Base-by-base conservation (phyloP, 495 filamentous ascomycete species). In the Lasiosphaeria hispida region DNA sequence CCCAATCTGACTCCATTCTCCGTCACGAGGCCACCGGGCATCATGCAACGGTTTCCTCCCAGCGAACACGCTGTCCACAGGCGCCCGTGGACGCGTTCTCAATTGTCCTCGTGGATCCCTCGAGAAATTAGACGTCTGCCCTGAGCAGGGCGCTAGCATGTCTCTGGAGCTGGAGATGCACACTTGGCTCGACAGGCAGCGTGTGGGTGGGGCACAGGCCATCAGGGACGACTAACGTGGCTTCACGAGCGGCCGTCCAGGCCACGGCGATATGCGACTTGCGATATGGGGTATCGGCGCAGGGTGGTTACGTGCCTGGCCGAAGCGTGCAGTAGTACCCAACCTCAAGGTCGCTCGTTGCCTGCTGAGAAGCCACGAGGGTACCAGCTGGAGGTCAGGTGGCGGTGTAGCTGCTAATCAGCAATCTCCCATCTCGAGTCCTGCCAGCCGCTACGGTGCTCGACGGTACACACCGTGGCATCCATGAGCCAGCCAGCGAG, bases 391-490 rank as follows among this genome's bases (percentile, higher is more conserved):
- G 14, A 40, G 33, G 14, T 36, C 35, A 55, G 53, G 38, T 55
- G 50, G 64, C 64, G 62, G 67, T 67, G 67, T 67, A 66, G 59
- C 57, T 50, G 14, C 60, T 65, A 65, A 67, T 43, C 48, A 59
- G 37, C 10, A 7, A 17, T 34, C 15, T 34, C 18, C n/a, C 18
- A 45, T 14, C 18, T 14, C 47, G 14, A 30, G 14, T 19, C 10
- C 34, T 19, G 33, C 47, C 47, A 50, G 18, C 33, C 52, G 11
- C 10, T n/a, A 42, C 52, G 38, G 17, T 10, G 49, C 9, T 36
- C 34, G 49, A 19, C 47, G 14, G 14, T 8, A 7, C 39, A 13
- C 39, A 15, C 39, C 2, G 1, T 41, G 11, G 39, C 11, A 41
- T 15, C 39, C 39, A 41, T 15, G 39, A 13, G 1, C 2, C 3